A percentile compares a stretch with the other conserved stretches of the same genome.
phyloP scores from a whole-genome alignment of 495 filamentous ascomycete genomes.

The Podospora appendiculata region DNA sequence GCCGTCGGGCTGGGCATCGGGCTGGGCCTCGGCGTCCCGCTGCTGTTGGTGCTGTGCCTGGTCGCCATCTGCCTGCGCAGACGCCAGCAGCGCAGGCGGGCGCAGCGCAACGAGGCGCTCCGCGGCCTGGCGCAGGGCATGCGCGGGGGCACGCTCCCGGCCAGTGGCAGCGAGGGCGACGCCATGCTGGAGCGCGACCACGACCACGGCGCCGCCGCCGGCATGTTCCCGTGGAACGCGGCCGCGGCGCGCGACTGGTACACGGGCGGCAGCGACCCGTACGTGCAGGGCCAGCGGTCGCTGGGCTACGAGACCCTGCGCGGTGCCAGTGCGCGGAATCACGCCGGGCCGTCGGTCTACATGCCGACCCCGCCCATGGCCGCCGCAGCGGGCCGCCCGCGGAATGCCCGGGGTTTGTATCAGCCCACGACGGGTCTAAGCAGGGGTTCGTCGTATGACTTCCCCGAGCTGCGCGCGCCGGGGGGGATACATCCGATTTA shows the following conservation, averaged over 20 bases:
- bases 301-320: slow-evolving; percentile 38
- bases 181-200: slow-evolving; percentile 56
- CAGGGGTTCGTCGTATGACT: slow-evolving; percentile 11
- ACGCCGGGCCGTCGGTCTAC: slow-evolving; percentile 2
- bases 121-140: slow-evolving; percentile 32
- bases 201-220: slow-evolving; percentile 4
- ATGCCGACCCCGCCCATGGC: slow-evolving; percentile 12
- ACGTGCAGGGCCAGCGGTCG: slow-evolving; percentile 28
- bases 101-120: slow-evolving; percentile 29
- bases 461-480: slow-evolving; percentile 6
- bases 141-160: slow-evolving; percentile 20
- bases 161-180: slow-evolving; percentile 17
- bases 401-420: slow-evolving; percentile 19
- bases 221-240: slow-evolving; percentile 24
- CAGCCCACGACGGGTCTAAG: slow-evolving; percentile 14
- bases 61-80: slow-evolving; percentile 52
- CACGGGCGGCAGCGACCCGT: slow-evolving; percentile 32
- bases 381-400: background rate
- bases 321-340: slow-evolving; percentile 5
- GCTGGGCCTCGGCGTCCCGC: slow-evolving; percentile 64
- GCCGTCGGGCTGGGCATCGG: slow-evolving; percentile 53
- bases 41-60: slow-evolving; percentile 44
- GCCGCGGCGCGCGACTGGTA: slow-evolving; percentile 28
- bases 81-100: slow-evolving; percentile 27
- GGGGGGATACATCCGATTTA: slow-evolving; percentile 48